These are phyloP conservation scores for Tetrahymena malaccensis DNA, from an alignment of 73 alveolate genomes.

Conservation along the genomic window DNA sequence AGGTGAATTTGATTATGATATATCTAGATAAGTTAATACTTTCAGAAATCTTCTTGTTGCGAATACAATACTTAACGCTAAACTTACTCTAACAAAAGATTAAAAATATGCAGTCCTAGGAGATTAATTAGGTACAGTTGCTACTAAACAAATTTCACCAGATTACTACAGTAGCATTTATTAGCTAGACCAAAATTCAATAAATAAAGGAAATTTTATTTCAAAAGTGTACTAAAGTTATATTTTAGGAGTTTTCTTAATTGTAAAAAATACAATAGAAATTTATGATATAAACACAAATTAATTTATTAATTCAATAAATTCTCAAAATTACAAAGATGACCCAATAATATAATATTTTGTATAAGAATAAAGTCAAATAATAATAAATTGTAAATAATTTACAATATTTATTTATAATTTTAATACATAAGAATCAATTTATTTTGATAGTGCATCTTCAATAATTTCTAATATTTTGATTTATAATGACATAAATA, in stretches of 20 bases:
- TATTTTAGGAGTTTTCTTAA: background rate
- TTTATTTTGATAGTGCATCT: background rate
- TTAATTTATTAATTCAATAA: background rate
- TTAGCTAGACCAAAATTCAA: background rate
- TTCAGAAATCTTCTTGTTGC: background rate
- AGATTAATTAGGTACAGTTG: background rate
- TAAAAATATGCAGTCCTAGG: background rate
- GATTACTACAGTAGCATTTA: background rate
- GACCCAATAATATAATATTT: background rate
- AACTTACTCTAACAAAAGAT: background rate
- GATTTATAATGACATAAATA: background rate
- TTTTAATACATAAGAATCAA: background rate
- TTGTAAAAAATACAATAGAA: background rate
- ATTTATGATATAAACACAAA: background rate
- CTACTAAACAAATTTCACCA: background rate
- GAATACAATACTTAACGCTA: background rate
- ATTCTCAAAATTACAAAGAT: background rate
- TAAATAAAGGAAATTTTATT: background rate
- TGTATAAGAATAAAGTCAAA: background rate
- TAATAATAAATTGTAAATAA: background rate
- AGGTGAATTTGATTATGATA: background rate
- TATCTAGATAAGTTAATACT: background rate
- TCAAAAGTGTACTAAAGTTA: background rate
- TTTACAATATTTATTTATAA: background rate
- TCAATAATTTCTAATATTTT: background rate